Evolutionary conservation across 495 filamentous ascomycete genomes (phyloP).

Genomic region (Astrothelium macrocarpum): DNA sequence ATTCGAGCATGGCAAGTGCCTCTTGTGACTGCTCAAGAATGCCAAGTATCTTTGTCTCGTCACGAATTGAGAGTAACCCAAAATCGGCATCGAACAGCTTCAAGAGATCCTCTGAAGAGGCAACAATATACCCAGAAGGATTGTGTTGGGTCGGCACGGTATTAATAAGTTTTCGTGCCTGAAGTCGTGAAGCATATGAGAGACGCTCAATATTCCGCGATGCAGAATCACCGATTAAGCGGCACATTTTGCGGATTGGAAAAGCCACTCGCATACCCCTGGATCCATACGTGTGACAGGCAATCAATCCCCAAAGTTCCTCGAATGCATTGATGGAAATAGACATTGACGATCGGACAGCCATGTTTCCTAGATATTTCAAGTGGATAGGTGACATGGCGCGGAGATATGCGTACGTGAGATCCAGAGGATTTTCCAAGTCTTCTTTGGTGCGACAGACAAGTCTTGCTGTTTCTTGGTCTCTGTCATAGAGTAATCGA

Average conservation of each 20-base stretch:
- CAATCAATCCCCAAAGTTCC: slow-evolving; percentile 83
- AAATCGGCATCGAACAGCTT: slow-evolving; percentile 84
- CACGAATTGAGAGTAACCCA: slow-evolving; percentile 74
- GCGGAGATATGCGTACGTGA: slow-evolving; percentile 76
- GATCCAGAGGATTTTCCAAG: slow-evolving; percentile 67
- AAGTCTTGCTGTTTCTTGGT: slow-evolving; percentile 65
- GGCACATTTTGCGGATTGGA: slow-evolving; percentile 87
- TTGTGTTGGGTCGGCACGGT: slow-evolving; percentile 70
- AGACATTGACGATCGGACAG: slow-evolving; percentile 84
- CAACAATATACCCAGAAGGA: slow-evolving; percentile 86
- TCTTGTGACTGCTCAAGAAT: slow-evolving; percentile 69
- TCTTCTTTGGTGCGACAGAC: slow-evolving; percentile 74
- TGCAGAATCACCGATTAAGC: slow-evolving; percentile 78
- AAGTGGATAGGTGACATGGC: slow-evolving; percentile 87
- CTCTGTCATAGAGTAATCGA: slow-evolving; percentile 66
- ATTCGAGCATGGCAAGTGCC: slow-evolving; percentile 76
- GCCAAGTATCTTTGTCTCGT: slow-evolving; percentile 81
- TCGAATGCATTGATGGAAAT: slow-evolving; percentile 81
- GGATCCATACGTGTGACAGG: slow-evolving; percentile 73
- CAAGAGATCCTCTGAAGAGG: slow-evolving; percentile 78
- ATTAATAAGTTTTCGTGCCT: slow-evolving; percentile 73
- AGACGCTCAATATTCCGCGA: slow-evolving; percentile 84
- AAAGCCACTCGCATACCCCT: slow-evolving; percentile 84
- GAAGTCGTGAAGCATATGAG: slow-evolving; percentile 74
- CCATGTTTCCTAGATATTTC: slow-evolving; percentile 87